Base-by-base conservation (phyloP, 768 basidiomycete species). In the Suillus bovinus region DNA sequence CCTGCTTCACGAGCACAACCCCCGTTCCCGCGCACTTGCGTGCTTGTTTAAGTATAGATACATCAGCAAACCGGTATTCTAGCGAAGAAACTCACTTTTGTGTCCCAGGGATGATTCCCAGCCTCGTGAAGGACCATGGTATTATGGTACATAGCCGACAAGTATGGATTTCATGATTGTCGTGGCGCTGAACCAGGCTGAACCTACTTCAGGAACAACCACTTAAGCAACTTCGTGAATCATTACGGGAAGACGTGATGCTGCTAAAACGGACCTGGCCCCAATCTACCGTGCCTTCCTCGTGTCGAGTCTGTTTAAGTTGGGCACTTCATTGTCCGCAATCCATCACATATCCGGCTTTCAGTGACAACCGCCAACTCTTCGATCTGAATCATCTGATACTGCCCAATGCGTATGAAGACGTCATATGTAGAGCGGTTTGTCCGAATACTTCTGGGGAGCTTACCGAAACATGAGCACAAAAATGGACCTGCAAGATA, bases 141-240 rank as follows among this genome's bases (percentile, higher is more conserved):
- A 85, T 98, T 1, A 95, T 99, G n/a, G 50, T 31, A 31, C 11
- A 92, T 93, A 64, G 94, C 96, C 33, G 96, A 99, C 76, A 93
- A 92, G 95, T 94, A 67, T 58, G 87, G 20, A 17, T 39, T 54
- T 56, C 34, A 5, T 50, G 27, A 10, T 9, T 56, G 4, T 63
- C 39, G 13, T 20, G 29, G 67, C 39, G 60, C 47, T 14, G 47
- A 53, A 10, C 50, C 29, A 66, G 36, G 60, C 47, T 14, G 47
- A 53, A 10, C 50, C 29, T 27, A 33, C 27, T 16, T 33, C 63
- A 87, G 94, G 67, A 98, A 99, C 75, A 98, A 98, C 72, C 96
- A 99, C 70, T 91, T 3, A 76, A 70, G 17, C 86, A 89, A 74
- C 95, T 97, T 70, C 90, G 95, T 22, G 63, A 78, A 38, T 82